phyloP scores from a whole-genome alignment of 1,284 basidiomycete species.

The Heterobasidion occidentale region DNA sequence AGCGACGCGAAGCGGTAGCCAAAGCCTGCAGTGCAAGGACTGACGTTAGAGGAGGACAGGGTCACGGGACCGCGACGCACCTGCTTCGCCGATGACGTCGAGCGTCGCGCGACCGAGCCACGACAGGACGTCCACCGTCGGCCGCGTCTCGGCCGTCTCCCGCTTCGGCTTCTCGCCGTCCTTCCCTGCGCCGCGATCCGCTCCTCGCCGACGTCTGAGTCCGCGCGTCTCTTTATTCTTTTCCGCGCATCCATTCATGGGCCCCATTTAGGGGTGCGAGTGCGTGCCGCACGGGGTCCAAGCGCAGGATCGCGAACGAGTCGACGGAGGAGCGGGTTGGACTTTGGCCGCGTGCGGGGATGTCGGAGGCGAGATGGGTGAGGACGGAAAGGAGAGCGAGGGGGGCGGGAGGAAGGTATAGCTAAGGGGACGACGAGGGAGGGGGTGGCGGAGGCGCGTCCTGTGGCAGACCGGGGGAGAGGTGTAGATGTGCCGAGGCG shows the following conservation, averaged over 20 bases:
- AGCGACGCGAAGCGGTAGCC: conserved; percentile 55
- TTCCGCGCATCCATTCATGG: not conserved
- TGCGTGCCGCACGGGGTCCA: conserved; percentile 1
- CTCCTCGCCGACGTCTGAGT: too few species aligned
- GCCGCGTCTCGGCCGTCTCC: not conserved
- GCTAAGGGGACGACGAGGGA: not conserved
- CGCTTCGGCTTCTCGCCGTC: not conserved
- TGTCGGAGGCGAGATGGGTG: not conserved
- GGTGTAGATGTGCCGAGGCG: not conserved
- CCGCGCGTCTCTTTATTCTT: not conserved
- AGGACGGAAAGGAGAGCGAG: not conserved
- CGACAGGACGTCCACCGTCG: conserved; percentile 44
- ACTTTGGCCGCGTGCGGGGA: not conserved
- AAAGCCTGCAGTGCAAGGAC: conserved; percentile 33
- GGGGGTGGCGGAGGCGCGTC: too few species aligned
- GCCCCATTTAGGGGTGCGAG: not conserved
- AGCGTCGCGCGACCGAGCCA: conserved; percentile 61
- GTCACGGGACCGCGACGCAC: conserved; percentile 19
- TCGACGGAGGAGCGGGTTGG: not conserved
- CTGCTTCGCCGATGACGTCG: conserved; percentile 67
- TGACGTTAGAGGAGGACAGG: not conserved
- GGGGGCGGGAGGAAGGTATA: not conserved
- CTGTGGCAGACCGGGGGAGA: not conserved
- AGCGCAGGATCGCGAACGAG: conserved; percentile 1
- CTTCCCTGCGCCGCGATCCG: not conserved